Conservation (phyloP, 257 asterid genomes). For the Petrea volubilis region DNA sequence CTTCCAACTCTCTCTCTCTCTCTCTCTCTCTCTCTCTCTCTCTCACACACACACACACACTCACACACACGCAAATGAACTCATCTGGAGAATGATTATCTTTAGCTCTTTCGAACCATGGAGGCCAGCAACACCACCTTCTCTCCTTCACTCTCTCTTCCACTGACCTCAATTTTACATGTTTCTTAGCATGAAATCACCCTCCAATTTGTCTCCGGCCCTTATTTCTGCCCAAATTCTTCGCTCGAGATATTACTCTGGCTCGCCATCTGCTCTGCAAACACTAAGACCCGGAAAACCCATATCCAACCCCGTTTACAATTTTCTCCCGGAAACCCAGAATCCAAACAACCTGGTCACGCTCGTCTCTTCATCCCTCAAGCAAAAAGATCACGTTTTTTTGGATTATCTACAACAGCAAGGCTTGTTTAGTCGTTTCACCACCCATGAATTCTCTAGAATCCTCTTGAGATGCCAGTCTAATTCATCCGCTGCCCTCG, state of each 20-base stretch:
- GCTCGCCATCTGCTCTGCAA: conserved; percentile 45
- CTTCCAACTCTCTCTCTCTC: too few species aligned
- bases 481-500: conserved; percentile 59
- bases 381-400: conserved; percentile 38
- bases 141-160: background rate
- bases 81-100: too few species aligned
- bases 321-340: conserved; percentile 59
- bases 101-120: too few species aligned
- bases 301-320: conserved; percentile 52
- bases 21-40: too few species aligned
- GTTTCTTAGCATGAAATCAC: conserved; percentile 11
- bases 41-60: too few species aligned
- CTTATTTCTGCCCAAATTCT: background rate
- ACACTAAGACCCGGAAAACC: conserved; percentile 24
- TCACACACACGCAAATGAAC: too few species aligned
- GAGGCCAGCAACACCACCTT: background rate
- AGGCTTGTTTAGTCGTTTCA: conserved; percentile 52
- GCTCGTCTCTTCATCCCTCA: conserved; percentile 55
- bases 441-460: conserved; percentile 61
- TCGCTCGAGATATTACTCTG: conserved; percentile 34
- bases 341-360: conserved; percentile 75
- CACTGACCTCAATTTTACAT: background rate
- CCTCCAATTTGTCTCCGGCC: background rate
- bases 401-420: conserved; percentile 43
- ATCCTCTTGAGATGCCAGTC: conserved; percentile 81